A percentile compares a stretch with the other conserved stretches of the same genome.
Evolutionary conservation across 139 green algal species (phyloP).

Genomic region (Microglena sp.): DNA sequence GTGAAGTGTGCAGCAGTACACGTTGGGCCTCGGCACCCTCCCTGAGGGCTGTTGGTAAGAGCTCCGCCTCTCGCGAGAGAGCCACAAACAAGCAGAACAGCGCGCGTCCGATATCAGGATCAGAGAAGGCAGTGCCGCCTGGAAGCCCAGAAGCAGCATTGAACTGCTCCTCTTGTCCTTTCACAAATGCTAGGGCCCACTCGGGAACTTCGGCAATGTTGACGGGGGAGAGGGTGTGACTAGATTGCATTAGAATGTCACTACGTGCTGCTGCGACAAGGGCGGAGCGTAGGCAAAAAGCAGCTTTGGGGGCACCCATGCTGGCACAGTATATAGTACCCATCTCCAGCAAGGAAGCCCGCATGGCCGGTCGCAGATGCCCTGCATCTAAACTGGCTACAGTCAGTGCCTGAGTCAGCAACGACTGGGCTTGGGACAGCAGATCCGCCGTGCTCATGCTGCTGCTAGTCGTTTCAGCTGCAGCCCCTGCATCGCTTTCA

Average conservation of each 20-base stretch:
- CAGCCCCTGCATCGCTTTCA: too few species aligned
- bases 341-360: conserved; percentile 26
- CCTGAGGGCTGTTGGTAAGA: neutral
- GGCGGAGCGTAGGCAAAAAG: conserved; percentile 17
- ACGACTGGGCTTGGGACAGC: neutral
- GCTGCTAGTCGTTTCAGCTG: too few species aligned
- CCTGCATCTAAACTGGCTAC: conserved; percentile 1
- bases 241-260: conserved; percentile 17
- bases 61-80: neutral
- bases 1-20: conserved; percentile 2
- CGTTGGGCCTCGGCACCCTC: conserved; percentile 12
- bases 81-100: conserved; percentile 21
- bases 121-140: neutral
- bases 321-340: conserved; percentile 6
- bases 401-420: too few species aligned
- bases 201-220: conserved; percentile 17
- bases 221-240: conserved; percentile 25
- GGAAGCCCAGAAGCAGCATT: neutral
- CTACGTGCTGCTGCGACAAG: conserved; percentile 11
- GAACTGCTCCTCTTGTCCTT: conserved; percentile 28
- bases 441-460: too few species aligned
- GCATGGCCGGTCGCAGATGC: neutral
- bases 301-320: conserved; percentile 2
- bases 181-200: conserved; percentile 22
- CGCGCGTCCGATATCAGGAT: conserved; percentile 18